phyloP scores from a whole-genome alignment of 768 basidiomycete species.

The Kwoniella pini region DNA sequence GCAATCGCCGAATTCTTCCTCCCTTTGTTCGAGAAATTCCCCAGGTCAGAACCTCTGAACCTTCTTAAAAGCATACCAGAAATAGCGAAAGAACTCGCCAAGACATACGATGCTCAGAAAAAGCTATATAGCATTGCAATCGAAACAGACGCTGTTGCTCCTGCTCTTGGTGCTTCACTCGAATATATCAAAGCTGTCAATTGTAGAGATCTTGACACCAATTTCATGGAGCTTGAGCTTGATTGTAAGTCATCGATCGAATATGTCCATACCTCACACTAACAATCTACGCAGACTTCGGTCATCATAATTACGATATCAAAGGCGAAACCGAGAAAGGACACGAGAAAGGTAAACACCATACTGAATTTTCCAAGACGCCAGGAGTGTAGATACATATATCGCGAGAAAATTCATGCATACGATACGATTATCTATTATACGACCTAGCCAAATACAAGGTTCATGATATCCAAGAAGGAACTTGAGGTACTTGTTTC shows the following conservation, averaged over 20 bases:
- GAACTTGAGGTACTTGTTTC: slow-evolving; percentile 44
- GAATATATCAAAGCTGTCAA: slow-evolving; percentile 47
- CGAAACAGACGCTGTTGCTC: slow-evolving; percentile 47
- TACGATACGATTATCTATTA: neutral
- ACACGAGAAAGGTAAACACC: slow-evolving; percentile 45
- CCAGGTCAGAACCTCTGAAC: slow-evolving; percentile 35
- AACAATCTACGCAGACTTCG: slow-evolving; percentile 31
- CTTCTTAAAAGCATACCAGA: slow-evolving; percentile 44
- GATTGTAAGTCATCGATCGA: slow-evolving; percentile 34
- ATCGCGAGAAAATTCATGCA: neutral
- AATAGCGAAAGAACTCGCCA: slow-evolving; percentile 45
- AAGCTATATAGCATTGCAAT: slow-evolving; percentile 38
- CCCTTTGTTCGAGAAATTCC: slow-evolving; percentile 38
- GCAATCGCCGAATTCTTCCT: slow-evolving; percentile 38
- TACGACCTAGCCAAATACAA: neutral
- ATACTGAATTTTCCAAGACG: slow-evolving; percentile 41
- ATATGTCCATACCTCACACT: neutral
- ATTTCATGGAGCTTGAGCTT: slow-evolving; percentile 48
- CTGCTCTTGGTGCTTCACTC: slow-evolving; percentile 46
- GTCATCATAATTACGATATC: slow-evolving; percentile 50
- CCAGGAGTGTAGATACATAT: slow-evolving; percentile 11
- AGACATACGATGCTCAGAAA: slow-evolving; percentile 45
- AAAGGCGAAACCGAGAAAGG: slow-evolving; percentile 39
- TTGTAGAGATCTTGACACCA: slow-evolving; percentile 39
- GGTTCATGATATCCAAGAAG: slow-evolving; percentile 23